These are phyloP conservation scores for Exophiala viscosa DNA, from an alignment of 2,329 filamentous ascomycete species.

Conservation along the genomic window DNA sequence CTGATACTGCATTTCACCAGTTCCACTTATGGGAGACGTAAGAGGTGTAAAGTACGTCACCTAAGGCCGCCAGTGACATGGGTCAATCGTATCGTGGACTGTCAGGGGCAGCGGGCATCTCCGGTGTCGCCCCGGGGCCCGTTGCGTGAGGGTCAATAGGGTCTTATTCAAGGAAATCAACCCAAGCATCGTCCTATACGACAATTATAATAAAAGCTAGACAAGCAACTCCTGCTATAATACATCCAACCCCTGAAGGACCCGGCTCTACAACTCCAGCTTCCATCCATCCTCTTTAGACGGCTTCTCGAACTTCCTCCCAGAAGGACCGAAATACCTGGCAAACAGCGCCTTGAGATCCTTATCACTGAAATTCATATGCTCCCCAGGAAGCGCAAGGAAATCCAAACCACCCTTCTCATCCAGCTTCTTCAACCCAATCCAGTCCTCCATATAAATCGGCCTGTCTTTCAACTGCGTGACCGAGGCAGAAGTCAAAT, in stretches of 20 bases:
- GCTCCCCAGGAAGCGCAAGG: conserved; percentile 66
- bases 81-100: no score
- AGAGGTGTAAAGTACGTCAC: no score
- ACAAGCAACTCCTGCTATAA: not conserved
- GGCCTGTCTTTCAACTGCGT: conserved; percentile 64
- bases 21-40: no score
- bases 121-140: no score
- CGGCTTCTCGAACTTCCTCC: conserved; percentile 9
- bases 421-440: conserved; percentile 77
- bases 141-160: no score
- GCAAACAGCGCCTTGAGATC: conserved; percentile 63
- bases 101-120: no score
- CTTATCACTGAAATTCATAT: conserved; percentile 74
- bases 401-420: conserved; percentile 75
- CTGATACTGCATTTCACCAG: no score
- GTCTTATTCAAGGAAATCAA: no score
- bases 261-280: conserved; percentile 7
- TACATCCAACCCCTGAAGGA: not conserved
- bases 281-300: not conserved
- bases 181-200: no score
- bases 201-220: not conserved
- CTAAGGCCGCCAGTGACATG: no score
- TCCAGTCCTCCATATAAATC: conserved; percentile 89
- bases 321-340: conserved; percentile 42
- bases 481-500: conserved; percentile 59